These are phyloP conservation scores for Pleurostoma richardsiae DNA, from an alignment of 2,329 filamentous ascomycete species.

Conservation along the genomic window DNA sequence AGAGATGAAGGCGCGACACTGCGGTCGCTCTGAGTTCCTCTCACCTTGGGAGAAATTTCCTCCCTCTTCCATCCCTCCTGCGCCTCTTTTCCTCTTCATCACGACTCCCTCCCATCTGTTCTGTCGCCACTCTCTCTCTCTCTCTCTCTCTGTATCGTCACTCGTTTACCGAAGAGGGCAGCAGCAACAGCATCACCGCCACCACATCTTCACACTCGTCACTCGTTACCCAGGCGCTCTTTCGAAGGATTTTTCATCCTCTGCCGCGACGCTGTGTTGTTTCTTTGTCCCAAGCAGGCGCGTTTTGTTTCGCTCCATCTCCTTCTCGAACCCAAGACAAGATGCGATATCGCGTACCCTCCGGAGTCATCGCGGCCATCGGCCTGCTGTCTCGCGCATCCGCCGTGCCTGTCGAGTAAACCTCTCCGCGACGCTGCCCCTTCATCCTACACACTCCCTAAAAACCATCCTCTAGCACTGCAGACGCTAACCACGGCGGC, in stretches of 20 bases:
- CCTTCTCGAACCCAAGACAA: constrained; percentile 8
- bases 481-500: too few relatives aligned
- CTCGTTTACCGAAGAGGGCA: too few relatives aligned
- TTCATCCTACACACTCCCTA: constrained; percentile 6
- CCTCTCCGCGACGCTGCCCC: constrained; percentile 3
- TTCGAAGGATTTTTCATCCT: too few relatives aligned
- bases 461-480: too few relatives aligned
- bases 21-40: too few relatives aligned
- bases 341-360: constrained; percentile 31
- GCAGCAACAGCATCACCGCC: constrained; percentile 2
- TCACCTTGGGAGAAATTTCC: background rate
- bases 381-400: constrained; percentile 25
- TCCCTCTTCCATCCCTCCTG: constrained; percentile 1
- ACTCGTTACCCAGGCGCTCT: background rate
- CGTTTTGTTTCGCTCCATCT: background rate
- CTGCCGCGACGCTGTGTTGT: too few relatives aligned
- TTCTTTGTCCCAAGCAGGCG: too few relatives aligned
- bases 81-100: background rate
- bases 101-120: constrained; percentile 8
- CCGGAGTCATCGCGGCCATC: constrained; percentile 28
- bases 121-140: constrained; percentile 2
- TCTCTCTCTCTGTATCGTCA: constrained; percentile 2
- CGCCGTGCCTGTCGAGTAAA: constrained; percentile 28
- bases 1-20: too few relatives aligned
- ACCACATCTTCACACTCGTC: background rate